Base-by-base conservation (phyloP, 805 yeast species). In the Metschnikowia gelsemii region DNA sequence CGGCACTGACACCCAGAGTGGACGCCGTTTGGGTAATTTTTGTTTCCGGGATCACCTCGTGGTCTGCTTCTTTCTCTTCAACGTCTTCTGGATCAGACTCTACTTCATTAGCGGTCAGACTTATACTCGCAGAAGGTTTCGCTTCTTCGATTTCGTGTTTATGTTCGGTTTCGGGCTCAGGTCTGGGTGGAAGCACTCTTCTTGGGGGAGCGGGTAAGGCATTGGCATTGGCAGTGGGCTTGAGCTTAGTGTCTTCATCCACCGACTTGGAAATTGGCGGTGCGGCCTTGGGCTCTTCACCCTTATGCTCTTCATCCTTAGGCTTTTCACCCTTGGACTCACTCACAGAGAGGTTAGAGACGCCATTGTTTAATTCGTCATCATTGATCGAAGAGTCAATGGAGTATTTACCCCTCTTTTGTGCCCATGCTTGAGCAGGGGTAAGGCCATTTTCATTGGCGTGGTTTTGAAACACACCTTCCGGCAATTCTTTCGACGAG, bases 351-450 rank as follows among this genome's bases (percentile, higher is more conserved):
- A 40, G 35, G 16, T 22, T 21, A 13, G 39, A 16, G 17, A 40
- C 8, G 5, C 13, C 31, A 20, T 17, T 9, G n/a, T 25, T 32
- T n/a, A 24, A 5, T 14, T 29, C 35, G 8, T 16, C 19, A 18
- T 47, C 57, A 9, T 38, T 46, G n/a, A 42, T 47, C 4, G 53
- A 52, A 22, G 62, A 4, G 11, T 68, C 77, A 32, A 68, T 66
- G 51, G 72, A 76, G 54, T 70, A 79, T 59, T 81, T 75, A 35
- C 88, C 95, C 58, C 83, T 80, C 67, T 82, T 85, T 59, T 85
- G 96, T 18, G 96, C 97, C 97, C 97, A 89, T 21, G 87, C 56
- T 66, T 89, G 96, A 21, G 96, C 96, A 18, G 97, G 96, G 6
- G 96, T 85, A 63, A 87, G 86, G 46, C 96, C 96, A 46, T 74